Base-by-base conservation (phyloP, 2,329 filamentous ascomycete genomes). In the Plenodomus biglobosus region DNA sequence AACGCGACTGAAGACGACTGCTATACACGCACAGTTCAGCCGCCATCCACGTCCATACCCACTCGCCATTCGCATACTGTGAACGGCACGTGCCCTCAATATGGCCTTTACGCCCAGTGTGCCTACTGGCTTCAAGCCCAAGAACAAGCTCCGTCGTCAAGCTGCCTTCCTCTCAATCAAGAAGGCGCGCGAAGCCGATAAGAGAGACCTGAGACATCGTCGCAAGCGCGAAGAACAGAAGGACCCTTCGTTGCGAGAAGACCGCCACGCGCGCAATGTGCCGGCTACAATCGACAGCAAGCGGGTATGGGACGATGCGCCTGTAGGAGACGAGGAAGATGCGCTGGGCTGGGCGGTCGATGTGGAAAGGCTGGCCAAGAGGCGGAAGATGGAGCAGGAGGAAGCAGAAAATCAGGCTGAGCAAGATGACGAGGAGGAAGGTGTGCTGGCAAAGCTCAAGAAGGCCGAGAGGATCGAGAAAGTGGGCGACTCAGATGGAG, bases 161-260 rank as follows among this genome's bases (percentile, higher is more conserved):
- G 80, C 86, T 61, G 81, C 92, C 51, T 87, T 91, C 66, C 79
- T 96, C 51, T 85, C 88, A 60, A 82, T 87, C 66, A 97, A 96
- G 75, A 87, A 87, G 68, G 78, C 81, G 38, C 83, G 83, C 57
- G 88, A 90, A 68, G 86, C 85, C 66, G 77, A 85, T 39, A 88
- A 87, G 63, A 85, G 89, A 64, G 88, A 91, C 63, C 81, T 85
- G 64, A 85, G 92, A 54, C 87, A 91, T 69, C 82, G 83, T 40
- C 81, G 90, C 51, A 91, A 90, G 75, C 89, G 87, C 74, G 88
- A 92, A 66, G 94, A 99, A 73, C 83, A 86, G 56, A 88, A 87
- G 71, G 84, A 96, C 64, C 92, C 92, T 1, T 81, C 84, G 50
- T 74, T 96, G 50, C 84, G 85, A 59, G 84, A 83, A 52, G 82